Percentiles rank a stretch among this genome's conserved stretches.
phyloP scores from a whole-genome alignment of 495 filamentous ascomycete species.

The Tuber calosporum region DNA sequence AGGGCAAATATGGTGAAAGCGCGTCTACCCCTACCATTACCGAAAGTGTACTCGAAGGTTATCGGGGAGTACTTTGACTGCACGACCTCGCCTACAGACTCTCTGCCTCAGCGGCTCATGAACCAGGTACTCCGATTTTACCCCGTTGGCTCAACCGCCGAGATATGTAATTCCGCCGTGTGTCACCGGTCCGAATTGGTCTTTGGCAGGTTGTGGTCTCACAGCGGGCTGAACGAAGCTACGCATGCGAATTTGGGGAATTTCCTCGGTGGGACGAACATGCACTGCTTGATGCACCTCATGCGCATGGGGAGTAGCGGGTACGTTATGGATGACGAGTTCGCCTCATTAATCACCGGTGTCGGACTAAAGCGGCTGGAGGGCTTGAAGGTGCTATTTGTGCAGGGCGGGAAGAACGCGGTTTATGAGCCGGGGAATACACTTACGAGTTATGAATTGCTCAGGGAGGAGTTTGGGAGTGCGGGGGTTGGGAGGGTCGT shows the following conservation, averaged over 20 bases:
- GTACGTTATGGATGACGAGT: slow-evolving; percentile 49
- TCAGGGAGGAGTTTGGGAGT: slow-evolving; percentile 51
- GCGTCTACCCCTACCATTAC: slow-evolving; percentile 47
- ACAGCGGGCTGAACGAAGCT: slow-evolving; percentile 56
- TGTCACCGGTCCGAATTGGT: slow-evolving; percentile 57
- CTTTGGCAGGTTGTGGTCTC: slow-evolving; percentile 60
- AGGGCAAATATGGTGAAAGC: slow-evolving; percentile 56
- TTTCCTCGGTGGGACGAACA: slow-evolving; percentile 59
- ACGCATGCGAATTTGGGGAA: slow-evolving; percentile 57
- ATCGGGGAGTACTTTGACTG: slow-evolving; percentile 53
- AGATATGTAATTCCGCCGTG: slow-evolving; percentile 57
- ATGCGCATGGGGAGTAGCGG: slow-evolving; percentile 53
- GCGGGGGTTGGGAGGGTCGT: slow-evolving; percentile 50
- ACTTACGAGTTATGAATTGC: slow-evolving; percentile 51
- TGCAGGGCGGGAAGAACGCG: slow-evolving; percentile 55
- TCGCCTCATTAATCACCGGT: slow-evolving; percentile 44
- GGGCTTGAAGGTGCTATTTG: slow-evolving; percentile 54
- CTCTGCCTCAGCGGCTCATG: slow-evolving; percentile 48
- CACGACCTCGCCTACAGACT: slow-evolving; percentile 47
- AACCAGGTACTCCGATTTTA: slow-evolving; percentile 57
- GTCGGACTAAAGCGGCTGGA: slow-evolving; percentile 50
- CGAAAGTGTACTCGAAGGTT: slow-evolving; percentile 47
- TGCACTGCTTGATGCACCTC: slow-evolving; percentile 52
- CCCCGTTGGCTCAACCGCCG: slow-evolving; percentile 49
- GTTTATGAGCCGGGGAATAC: slow-evolving; percentile 56